Base-by-base conservation (phyloP, 345 rosid genomes). In the Jatropha curcas region DNA sequence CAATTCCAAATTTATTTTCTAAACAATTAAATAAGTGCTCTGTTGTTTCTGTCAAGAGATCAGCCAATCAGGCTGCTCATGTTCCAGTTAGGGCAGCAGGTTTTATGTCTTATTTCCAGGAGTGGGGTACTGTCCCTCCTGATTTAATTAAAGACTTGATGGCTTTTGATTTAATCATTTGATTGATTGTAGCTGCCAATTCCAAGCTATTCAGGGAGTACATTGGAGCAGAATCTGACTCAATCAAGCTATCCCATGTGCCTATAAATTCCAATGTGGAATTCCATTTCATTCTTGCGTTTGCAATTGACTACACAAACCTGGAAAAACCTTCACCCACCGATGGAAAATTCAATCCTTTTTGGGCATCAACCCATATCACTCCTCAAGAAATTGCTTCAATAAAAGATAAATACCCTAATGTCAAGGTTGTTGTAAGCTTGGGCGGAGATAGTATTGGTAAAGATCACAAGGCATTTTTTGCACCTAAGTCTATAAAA, bases 201-300 rank as follows among this genome's bases (percentile, higher is more conserved):
- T 69, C 73, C 2, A 56, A 56, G 22, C 53, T 69, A 0, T 69
- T 69, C 4, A 43, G 73, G 35, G 63, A 69, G 24, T 69, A 69
- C 48, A 69, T 55, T 31, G 72, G 72, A 37, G 72, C 72, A 13
- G 53, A 69, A 11, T 55, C 24, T 33, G 56, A 69, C 9, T 25
- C 25, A 7, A 35, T 69, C 20, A 37, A 35, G 56, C 56, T 69
- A 16, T 19, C 17, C 5, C 52, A 69, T 41, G 73, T 69, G 25
- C 73, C 73, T 2, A 39, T 69, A 1, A 69, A 69, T 34, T n/a
- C 52, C 1, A 16, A 56, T 25, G 63, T 69, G 14, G 52, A 69
- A 34, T 69, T 69, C 27, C 64, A 69, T 31, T 69, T 69, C 73
- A 57, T 69, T 43, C 73, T 69, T 48, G 41, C 74, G 17, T 72